Percentiles rank a stretch among this genome's conserved stretches.
phyloP scores from a whole-genome alignment of 75 land plant species.

The Larix kaempferi region DNA sequence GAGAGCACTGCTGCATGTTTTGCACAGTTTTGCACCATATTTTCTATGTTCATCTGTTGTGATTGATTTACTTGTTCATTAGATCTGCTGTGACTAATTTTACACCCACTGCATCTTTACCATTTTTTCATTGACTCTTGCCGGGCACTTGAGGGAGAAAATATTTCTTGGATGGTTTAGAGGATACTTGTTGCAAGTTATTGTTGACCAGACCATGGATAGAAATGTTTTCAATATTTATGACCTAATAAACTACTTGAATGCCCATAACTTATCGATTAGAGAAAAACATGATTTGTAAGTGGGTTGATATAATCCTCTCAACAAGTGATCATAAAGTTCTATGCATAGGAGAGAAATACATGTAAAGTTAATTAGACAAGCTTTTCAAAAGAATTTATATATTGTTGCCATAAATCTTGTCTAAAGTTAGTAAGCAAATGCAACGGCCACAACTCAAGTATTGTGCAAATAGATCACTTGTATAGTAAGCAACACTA shows the following conservation, averaged over 20 bases:
- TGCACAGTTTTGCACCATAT: too few species aligned
- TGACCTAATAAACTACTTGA: slow-evolving; percentile 84
- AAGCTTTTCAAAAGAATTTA: slow-evolving; percentile 90
- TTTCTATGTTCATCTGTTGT: too few species aligned
- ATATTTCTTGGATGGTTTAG: slow-evolving; percentile 93
- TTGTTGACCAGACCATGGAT: slow-evolving; percentile 57
- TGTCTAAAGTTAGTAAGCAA: slow-evolving; percentile 95
- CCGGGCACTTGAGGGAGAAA: slow-evolving; percentile 99
- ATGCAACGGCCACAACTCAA: slow-evolving; percentile 94
- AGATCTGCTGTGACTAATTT: too few species aligned
- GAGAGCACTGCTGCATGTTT: too few species aligned
- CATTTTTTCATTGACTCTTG: too few species aligned
- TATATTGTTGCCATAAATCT: slow-evolving; percentile 95
- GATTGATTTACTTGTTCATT: too few species aligned
- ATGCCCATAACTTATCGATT: slow-evolving; percentile 79
- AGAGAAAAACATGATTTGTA: slow-evolving; percentile 81
- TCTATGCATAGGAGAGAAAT: slow-evolving; percentile 80
- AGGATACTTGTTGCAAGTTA: slow-evolving; percentile 82
- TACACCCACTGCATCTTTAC: too few species aligned
- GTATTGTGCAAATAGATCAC: slow-evolving; percentile 92
- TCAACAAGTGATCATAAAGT: slow-evolving; percentile 74
- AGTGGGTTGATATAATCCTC: slow-evolving; percentile 87
- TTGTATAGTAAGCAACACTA: slow-evolving; percentile 88
- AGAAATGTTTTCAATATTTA: slow-evolving; percentile 78
- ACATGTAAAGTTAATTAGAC: slow-evolving; percentile 97